Percentiles rank a stretch among this genome's conserved stretches.
Evolutionary conservation across 2,329 filamentous ascomycete species (phyloP).

Genomic region (Trichophyton rubrum): DNA sequence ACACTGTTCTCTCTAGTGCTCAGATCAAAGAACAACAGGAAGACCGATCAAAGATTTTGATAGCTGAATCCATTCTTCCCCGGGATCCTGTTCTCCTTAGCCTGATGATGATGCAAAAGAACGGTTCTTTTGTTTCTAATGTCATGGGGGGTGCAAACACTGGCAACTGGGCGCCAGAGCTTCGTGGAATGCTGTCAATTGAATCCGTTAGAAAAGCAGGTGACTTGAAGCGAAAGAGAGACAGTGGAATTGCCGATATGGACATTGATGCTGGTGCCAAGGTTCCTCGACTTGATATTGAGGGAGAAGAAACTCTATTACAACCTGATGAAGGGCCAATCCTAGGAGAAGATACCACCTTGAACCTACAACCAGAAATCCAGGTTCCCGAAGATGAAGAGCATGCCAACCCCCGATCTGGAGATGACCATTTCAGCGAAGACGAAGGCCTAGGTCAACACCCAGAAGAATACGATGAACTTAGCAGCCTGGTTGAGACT

Average conservation of each 20-base stretch:
- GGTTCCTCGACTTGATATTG: constrained; percentile 48
- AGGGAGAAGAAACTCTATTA: constrained; percentile 50
- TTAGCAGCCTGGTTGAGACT: constrained; percentile 62
- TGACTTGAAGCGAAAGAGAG: constrained; percentile 86
- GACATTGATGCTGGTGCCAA: constrained; percentile 56
- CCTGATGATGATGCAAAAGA: constrained; percentile 83
- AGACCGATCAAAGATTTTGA: constrained; percentile 76
- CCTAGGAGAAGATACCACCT: constrained; percentile 35
- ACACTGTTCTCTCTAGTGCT: constrained; percentile 62
- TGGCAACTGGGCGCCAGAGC: constrained; percentile 76
- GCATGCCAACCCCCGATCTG: constrained; percentile 22
- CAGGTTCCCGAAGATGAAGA: constrained; percentile 50
- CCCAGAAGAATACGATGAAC: constrained; percentile 62
- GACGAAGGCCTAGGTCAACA: constrained; percentile 36
- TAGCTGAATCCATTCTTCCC: constrained; percentile 68
- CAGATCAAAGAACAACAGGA: constrained; percentile 79
- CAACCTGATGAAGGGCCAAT: constrained; percentile 40
- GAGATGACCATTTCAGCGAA: constrained; percentile 32
- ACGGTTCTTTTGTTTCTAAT: constrained; percentile 75
- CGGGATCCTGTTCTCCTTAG: constrained; percentile 77
- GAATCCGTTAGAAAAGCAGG: constrained; percentile 63
- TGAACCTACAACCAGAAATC: constrained; percentile 44
- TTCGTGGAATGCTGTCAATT: constrained; percentile 81
- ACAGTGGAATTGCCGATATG: constrained; percentile 72
- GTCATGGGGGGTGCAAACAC: constrained; percentile 71